Base-by-base conservation (phyloP, 176 grass and related monocot genomes). In the Phyllostachys edulis region DNA sequence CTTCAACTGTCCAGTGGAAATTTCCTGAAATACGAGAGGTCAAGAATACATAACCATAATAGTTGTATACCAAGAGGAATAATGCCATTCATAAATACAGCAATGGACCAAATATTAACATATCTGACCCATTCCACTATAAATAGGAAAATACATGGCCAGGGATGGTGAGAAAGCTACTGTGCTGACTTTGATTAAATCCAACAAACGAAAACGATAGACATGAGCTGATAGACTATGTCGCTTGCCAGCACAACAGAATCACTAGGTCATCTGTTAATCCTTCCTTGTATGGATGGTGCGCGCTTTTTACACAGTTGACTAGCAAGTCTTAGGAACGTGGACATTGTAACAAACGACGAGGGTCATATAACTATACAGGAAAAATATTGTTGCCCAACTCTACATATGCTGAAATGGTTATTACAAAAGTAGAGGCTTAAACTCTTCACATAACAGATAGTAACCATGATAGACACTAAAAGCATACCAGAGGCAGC, bases 1-100 rank as follows among this genome's bases (percentile, higher is more conserved):
- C 96, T 98, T 95, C 93, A 84, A 92, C 41, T 62, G 74, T 98
- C 96, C 96, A 98, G 69, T 98, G 96, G 87, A 98, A 98, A 90
- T 95, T 97, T 90, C 95, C 95, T 97, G 60, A 59, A 91, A 83
- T 47, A 68, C 15, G 13, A 74, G 7, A 79, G 3, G 17, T 76
- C 18, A 63, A 37, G 38, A 18, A 62, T 47, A 67, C n/a, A 61
- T 34, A 59, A 82, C 18, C n/a, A 78, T 66, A 72, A 45, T 23
- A 55, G 36, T 24, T 49, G 24, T 74, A 83, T 3, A 46, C 47
- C 16, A 78, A 65, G 38, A 86, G 38, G 36, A 82, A 29, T 10
- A 81, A 1, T 17, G 26, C 47, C 23, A 36, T 56, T 64, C 67
- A 55, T 71, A 27, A 32, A 21, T 7, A 86, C 7, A 82, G 50